phyloP scores from a whole-genome alignment of 176 grass and related monocot genomes.

The Triticum timopheevii region DNA sequence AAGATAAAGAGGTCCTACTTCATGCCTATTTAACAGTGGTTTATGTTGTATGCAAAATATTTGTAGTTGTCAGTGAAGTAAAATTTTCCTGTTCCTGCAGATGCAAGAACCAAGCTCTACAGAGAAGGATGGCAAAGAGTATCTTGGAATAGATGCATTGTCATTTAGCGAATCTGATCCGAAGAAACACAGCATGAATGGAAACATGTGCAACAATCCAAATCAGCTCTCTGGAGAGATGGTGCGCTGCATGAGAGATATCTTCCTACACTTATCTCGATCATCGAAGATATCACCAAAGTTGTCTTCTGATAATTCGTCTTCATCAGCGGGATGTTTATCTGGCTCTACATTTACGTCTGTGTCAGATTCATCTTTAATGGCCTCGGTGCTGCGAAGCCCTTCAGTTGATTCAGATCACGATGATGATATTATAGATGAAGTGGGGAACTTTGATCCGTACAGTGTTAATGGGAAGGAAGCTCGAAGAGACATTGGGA shows the following conservation, averaged over 20 bases:
- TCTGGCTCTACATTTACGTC: constrained; percentile 52
- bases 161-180: constrained; percentile 34
- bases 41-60: constrained; percentile 10
- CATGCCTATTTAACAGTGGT: background rate
- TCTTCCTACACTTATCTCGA: constrained; percentile 81
- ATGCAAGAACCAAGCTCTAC: constrained; percentile 26
- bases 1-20: constrained; percentile 46
- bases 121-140: constrained; percentile 28
- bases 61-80: background rate
- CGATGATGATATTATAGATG: constrained; percentile 40
- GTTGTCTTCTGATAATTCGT: constrained; percentile 41
- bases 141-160: constrained; percentile 39
- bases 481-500: constrained; percentile 69
- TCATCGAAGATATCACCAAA: constrained; percentile 61
- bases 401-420: constrained; percentile 56
- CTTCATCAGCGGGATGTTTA: constrained; percentile 65
- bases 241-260: constrained; percentile 93
- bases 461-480: constrained; percentile 83
- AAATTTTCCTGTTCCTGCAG: constrained; percentile 27
- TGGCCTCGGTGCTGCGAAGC: constrained; percentile 51
- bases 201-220: constrained; percentile 52
- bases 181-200: constrained; percentile 28
- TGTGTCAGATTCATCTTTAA: constrained; percentile 64
- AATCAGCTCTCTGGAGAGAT: constrained; percentile 94
- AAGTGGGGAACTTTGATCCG: constrained; percentile 60